Conservation (phyloP, 257 asterid genomes). For the Euphrasia confusa region DNA sequence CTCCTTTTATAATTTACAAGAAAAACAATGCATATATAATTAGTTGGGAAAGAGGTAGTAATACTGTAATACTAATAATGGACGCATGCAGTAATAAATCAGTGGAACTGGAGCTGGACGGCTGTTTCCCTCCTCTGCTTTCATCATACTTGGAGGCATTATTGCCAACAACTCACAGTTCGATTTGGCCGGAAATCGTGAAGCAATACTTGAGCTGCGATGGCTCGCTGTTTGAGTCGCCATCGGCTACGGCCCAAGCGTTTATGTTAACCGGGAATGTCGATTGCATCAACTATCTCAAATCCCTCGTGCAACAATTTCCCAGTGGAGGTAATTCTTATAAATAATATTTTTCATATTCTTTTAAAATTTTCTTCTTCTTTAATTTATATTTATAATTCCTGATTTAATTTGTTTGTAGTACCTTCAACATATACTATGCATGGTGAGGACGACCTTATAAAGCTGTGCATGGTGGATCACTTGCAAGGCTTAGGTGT, state of each 20-base stretch:
- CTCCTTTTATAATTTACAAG: too few species aligned
- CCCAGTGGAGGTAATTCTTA: constrained; percentile 37
- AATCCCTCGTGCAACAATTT: constrained; percentile 32
- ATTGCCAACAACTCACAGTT: too few species aligned
- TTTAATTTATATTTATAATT: too few species aligned
- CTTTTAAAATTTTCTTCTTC: too few species aligned
- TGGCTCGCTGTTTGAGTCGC: constrained; percentile 41
- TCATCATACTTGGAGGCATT: too few species aligned
- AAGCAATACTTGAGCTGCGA: too few species aligned
- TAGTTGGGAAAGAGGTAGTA: too few species aligned
- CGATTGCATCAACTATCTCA: constrained; percentile 30
- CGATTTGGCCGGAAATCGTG: too few species aligned
- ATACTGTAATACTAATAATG: too few species aligned
- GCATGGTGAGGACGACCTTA: constrained; percentile 36
- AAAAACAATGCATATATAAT: too few species aligned
- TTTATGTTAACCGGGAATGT: constrained; percentile 35
- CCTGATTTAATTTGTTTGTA: constrained; percentile 10
- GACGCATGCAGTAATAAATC: constrained; percentile 2
- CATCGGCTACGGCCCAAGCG: constrained; percentile 48
- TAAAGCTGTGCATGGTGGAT: constrained; percentile 43
- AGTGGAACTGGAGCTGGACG: not conserved
- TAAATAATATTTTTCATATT: too few species aligned
- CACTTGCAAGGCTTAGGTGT: constrained; percentile 55
- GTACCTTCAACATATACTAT: constrained; percentile 39
- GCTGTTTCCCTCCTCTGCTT: too few species aligned